Percentiles rank a stretch among this genome's conserved stretches.
These are phyloP conservation scores for Solanum ossicruentum DNA, from an alignment of 257 asterid genomes.

Conservation along the genomic window DNA sequence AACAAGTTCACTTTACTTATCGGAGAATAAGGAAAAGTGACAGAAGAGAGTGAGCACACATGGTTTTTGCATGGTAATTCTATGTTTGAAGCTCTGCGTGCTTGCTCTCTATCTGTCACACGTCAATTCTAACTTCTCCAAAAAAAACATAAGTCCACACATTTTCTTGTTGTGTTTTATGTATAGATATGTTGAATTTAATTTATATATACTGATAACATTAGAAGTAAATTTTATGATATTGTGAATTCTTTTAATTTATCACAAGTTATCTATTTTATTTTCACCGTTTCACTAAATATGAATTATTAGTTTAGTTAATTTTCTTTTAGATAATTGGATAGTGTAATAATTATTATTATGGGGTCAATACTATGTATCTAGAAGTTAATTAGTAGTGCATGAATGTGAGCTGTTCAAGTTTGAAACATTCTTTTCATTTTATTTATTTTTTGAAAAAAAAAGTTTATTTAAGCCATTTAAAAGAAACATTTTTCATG, in stretches of 20 bases:
- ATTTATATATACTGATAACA: background rate
- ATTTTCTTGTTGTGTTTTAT: background rate
- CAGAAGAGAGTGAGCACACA: constrained; percentile 39
- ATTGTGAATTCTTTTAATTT: background rate
- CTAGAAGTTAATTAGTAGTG: background rate
- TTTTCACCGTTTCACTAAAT: background rate
- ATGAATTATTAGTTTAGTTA: background rate
- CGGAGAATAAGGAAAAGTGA: background rate
- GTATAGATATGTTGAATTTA: too few relatives aligned
- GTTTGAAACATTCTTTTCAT: background rate
- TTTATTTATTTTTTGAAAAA: background rate
- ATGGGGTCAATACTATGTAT: background rate
- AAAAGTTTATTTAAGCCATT: background rate
- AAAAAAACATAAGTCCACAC: too few relatives aligned
- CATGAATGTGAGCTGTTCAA: background rate
- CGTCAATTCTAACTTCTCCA: background rate
- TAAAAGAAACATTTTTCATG: background rate
- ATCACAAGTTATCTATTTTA: background rate
- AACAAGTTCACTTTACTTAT: background rate
- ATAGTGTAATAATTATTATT: background rate
- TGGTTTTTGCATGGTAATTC: constrained; percentile 11
- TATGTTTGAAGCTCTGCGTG: constrained; percentile 44
- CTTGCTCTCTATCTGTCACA: constrained; percentile 59
- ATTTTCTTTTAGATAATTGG: background rate
- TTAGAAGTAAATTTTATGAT: too few relatives aligned